Conservation (phyloP, 2,329 filamentous ascomycete genomes). For the Xylariomycetidae sp. region DNA sequence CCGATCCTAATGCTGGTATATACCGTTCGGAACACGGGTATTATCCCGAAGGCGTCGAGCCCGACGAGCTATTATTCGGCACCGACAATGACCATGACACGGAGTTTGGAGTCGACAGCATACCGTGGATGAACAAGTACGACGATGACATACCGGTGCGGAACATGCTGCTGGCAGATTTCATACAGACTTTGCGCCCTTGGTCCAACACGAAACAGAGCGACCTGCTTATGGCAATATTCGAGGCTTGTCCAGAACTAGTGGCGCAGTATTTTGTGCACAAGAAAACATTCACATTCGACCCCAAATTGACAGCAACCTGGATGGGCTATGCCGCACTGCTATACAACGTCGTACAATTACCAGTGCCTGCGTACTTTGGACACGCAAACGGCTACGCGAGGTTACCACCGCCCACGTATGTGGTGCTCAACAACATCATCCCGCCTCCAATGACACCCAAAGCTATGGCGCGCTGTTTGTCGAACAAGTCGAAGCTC, state of each 20-base stretch:
- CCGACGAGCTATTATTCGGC: slow-evolving; percentile 34
- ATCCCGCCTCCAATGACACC: slow-evolving; percentile 77
- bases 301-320: slow-evolving; percentile 85
- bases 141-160: slow-evolving; percentile 63
- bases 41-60: slow-evolving; percentile 67
- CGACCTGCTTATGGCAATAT: slow-evolving; percentile 74
- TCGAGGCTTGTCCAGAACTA: slow-evolving; percentile 76
- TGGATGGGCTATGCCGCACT: slow-evolving; percentile 95
- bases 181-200: slow-evolving; percentile 72
- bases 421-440: slow-evolving; percentile 77
- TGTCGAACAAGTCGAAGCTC: slow-evolving; percentile 71
- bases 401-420: slow-evolving; percentile 67
- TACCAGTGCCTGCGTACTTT: slow-evolving; percentile 67
- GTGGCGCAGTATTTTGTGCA: slow-evolving; percentile 80
- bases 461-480: slow-evolving; percentile 70
- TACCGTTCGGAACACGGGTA: slow-evolving; percentile 73
- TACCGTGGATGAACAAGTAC: slow-evolving; percentile 65
- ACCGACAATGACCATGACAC: slow-evolving; percentile 42
- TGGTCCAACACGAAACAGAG: slow-evolving; percentile 77
- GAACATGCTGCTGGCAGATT: slow-evolving; percentile 73
- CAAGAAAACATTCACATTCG: slow-evolving; percentile 75
- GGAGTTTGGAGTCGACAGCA: slow-evolving; percentile 61
- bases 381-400: slow-evolving; percentile 60
- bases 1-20: slow-evolving; percentile 64
- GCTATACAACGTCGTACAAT: slow-evolving; percentile 71